phyloP scores from a whole-genome alignment of 176 grass and related monocot species.

The Luzula sylvatica region DNA sequence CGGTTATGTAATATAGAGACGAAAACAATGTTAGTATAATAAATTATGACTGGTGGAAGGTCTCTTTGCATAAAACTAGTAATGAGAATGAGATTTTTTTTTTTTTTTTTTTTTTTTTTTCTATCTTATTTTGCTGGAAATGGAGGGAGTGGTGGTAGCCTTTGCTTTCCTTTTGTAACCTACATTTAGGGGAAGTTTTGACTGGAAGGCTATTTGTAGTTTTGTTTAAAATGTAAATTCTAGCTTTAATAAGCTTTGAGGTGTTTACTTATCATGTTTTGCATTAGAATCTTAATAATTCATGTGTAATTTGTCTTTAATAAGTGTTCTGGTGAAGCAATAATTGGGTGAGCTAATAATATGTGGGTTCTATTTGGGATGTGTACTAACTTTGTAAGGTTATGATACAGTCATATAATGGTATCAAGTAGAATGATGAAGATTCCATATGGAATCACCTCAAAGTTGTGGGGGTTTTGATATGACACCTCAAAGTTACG shows the following conservation, averaged over 20 bases:
- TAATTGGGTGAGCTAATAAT: no score
- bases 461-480: no score
- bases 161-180: slow-evolving; percentile 7
- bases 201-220: slow-evolving; percentile 14
- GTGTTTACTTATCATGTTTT: no score
- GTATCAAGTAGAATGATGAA: no score
- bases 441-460: no score
- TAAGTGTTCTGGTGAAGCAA: no score
- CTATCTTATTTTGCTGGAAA: slow-evolving; percentile 18
- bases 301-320: no score
- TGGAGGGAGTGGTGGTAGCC: not conserved
- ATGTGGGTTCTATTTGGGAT: no score
- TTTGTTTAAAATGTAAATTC: slow-evolving; percentile 24
- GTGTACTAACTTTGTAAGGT: no score
- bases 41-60: slow-evolving; percentile 28
- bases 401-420: no score
- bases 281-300: no score
- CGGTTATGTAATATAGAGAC: slow-evolving; percentile 42
- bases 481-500: no score
- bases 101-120: not conserved
- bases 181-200: slow-evolving; percentile 5
- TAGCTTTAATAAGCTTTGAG: slow-evolving; percentile 11
- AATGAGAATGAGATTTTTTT: slow-evolving; percentile 6
- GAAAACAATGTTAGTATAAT: slow-evolving; percentile 1
- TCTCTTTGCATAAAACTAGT: slow-evolving; percentile 32